phyloP scores from a whole-genome alignment of 345 rosid genomes.

The Geranium brycei region DNA sequence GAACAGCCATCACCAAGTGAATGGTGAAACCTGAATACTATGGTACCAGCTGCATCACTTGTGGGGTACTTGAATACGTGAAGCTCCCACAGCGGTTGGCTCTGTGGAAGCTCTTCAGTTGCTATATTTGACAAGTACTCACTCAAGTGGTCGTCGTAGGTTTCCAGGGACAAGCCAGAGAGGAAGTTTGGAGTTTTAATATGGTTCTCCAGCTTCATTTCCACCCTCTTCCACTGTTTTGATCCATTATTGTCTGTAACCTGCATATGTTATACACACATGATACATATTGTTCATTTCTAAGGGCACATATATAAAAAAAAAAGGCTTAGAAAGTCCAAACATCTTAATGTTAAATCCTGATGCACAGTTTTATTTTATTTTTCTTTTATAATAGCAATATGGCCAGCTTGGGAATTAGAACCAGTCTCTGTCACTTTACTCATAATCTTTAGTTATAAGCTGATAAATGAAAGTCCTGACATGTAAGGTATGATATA shows the following conservation, averaged over 20 bases:
- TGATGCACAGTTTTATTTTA: too few species aligned
- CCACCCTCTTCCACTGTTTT: slow-evolving; percentile 23
- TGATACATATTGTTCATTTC: too few species aligned
- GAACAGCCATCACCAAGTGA: slow-evolving; percentile 32
- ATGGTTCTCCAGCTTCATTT: slow-evolving; percentile 22
- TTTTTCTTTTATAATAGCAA: too few species aligned
- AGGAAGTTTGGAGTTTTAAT: slow-evolving; percentile 21
- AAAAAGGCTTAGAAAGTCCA: too few species aligned
- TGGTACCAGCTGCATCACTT: slow-evolving; percentile 10
- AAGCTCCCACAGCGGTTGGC: slow-evolving; percentile 24
- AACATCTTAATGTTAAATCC: too few species aligned
- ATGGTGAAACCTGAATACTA: slow-evolving; percentile 30
- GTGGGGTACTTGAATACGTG: slow-evolving; percentile 24
- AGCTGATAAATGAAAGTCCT: too few species aligned
- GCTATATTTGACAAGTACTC: slow-evolving; percentile 23
- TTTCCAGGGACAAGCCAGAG: slow-evolving; percentile 14
- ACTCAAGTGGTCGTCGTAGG: slow-evolving; percentile 18
- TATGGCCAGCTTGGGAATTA: too few species aligned
- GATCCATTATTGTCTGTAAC: slow-evolving; percentile 14
- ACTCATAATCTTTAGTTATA: too few species aligned
- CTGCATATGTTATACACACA: too few species aligned
- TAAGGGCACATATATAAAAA: too few species aligned
- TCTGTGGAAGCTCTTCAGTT: slow-evolving; percentile 16
- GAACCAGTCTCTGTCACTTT: too few species aligned
- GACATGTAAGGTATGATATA: too few species aligned